Evolutionary conservation across 2,329 filamentous ascomycete species (phyloP).

Genomic region (Claviceps digitariae): DNA sequence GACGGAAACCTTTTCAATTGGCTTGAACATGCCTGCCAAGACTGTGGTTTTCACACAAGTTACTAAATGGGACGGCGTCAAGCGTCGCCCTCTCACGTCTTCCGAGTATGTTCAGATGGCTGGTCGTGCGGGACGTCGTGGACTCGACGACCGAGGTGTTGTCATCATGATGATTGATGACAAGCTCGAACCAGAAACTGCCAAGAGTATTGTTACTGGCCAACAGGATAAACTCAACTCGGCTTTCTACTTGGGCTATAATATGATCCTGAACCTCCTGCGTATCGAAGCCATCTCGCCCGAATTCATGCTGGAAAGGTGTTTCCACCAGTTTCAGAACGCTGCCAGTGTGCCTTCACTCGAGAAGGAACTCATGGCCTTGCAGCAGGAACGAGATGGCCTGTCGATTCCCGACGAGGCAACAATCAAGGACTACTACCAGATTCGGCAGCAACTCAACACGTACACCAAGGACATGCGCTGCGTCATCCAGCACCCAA

Average conservation of each 20-base stretch:
- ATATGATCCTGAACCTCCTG: slow-evolving; percentile 96
- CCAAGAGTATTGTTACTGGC: slow-evolving; percentile 89
- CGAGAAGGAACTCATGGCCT: slow-evolving; percentile 67
- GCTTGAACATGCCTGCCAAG: slow-evolving; percentile 97
- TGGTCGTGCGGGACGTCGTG: slow-evolving; percentile 88
- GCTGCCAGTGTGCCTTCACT: slow-evolving; percentile 71
- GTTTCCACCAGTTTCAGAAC: slow-evolving; percentile 98
- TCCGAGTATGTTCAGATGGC: slow-evolving; percentile 99
- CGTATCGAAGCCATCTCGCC: slow-evolving; percentile 98
- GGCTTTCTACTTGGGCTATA: slow-evolving; percentile 94
- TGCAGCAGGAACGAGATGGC: slow-evolving; percentile 61
- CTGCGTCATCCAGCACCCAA: slow-evolving; percentile 80
- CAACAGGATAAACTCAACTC: slow-evolving; percentile 97
- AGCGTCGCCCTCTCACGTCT: slow-evolving; percentile 71
- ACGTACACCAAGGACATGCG: slow-evolving; percentile 81
- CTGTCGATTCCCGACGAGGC: slow-evolving; percentile 75
- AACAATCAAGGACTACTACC: slow-evolving; percentile 88
- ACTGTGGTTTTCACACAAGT: slow-evolving; percentile 98
- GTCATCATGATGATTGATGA: slow-evolving; percentile 99
- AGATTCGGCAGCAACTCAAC: slow-evolving; percentile 71
- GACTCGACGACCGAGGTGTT: slow-evolving; percentile 92
- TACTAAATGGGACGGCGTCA: slow-evolving; percentile 81
- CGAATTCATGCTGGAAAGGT: slow-evolving; percentile 96
- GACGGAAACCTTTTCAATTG: slow-evolving; percentile 97
- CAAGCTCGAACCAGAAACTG: slow-evolving; percentile 87